A percentile compares a stretch with the other conserved stretches of the same genome.
These are phyloP conservation scores for Tephrocybe sp. DNA, from an alignment of 768 basidiomycete species.

Conservation along the genomic window DNA sequence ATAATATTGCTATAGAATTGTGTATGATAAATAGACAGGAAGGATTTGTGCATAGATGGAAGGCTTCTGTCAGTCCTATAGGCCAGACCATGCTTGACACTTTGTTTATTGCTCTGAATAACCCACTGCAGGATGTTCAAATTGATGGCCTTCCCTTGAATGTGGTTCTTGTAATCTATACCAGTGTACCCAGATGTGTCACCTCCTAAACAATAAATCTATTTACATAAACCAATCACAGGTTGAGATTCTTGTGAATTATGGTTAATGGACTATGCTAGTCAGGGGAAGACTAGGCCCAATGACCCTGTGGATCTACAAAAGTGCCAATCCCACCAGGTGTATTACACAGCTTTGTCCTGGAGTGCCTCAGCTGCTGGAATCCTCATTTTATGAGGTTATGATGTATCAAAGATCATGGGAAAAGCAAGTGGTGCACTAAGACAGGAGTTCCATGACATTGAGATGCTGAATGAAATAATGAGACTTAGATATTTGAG, in stretches of 20 bases:
- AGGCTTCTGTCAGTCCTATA: background rate
- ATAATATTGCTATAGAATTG: constrained; percentile 8
- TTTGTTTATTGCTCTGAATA: constrained; percentile 26
- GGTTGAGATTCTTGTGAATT: background rate
- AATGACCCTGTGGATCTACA: constrained; percentile 18
- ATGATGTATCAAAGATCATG: constrained; percentile 23
- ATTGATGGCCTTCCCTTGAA: constrained; percentile 27
- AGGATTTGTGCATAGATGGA: constrained; percentile 20
- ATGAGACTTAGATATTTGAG: too few relatives aligned
- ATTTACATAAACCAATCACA: background rate
- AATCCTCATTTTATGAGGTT: constrained; percentile 28
- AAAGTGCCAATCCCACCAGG: constrained; percentile 18
- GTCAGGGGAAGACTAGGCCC: constrained; percentile 25
- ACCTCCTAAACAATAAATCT: background rate
- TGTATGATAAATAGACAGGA: constrained; percentile 37
- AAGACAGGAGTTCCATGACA: constrained; percentile 35
- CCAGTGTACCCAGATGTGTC: background rate
- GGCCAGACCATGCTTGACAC: constrained; percentile 22
- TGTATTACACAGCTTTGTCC: constrained; percentile 31
- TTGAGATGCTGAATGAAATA: too few relatives aligned
- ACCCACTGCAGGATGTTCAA: constrained; percentile 21
- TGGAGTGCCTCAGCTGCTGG: constrained; percentile 25
- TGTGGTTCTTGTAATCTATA: constrained; percentile 24
- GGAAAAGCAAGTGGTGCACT: constrained; percentile 25
- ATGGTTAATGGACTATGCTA: constrained; percentile 25